These are phyloP conservation scores for Kuraishia cidri DNA, from an alignment of 805 yeast species.

Conservation along the genomic window DNA sequence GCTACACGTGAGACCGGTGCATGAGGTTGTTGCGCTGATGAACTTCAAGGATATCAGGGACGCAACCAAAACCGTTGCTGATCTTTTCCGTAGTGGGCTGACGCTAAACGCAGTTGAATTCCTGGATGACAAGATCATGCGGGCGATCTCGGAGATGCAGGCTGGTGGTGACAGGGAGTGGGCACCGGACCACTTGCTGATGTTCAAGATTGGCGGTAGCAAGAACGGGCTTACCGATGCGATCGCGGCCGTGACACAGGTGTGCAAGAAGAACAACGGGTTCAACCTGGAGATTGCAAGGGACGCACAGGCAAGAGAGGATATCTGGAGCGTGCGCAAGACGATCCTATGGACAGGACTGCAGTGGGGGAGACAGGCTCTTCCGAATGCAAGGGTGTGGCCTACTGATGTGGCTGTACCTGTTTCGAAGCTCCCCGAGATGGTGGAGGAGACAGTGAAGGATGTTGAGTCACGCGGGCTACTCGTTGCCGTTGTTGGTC, in stretches of 20 bases:
- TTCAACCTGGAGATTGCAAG: constrained; percentile 51
- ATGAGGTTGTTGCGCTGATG: constrained; percentile 61
- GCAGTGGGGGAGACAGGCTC: constrained; percentile 50
- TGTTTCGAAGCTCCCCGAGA: constrained; percentile 53
- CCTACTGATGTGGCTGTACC: constrained; percentile 85
- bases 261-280: constrained; percentile 45
- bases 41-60: constrained; percentile 58
- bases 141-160: constrained; percentile 5
- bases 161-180: constrained; percentile 37
- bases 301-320: constrained; percentile 50
- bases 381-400: constrained; percentile 38
- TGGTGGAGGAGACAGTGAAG: constrained; percentile 50
- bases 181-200: constrained; percentile 53
- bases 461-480: constrained; percentile 46
- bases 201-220: constrained; percentile 56
- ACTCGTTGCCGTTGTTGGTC: constrained; percentile 58
- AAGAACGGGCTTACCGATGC: constrained; percentile 28
- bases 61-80: constrained; percentile 64
- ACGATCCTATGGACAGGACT: constrained; percentile 57
- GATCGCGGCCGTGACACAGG: constrained; percentile 34
- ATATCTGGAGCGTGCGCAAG: constrained; percentile 72
- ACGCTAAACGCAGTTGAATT: constrained; percentile 68
- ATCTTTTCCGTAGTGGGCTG: constrained; percentile 51
- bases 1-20: constrained; percentile 53
- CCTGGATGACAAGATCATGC: constrained; percentile 65